Evolutionary conservation across 768 basidiomycete species (phyloP).

Genomic region (Calocybe cyanea): DNA sequence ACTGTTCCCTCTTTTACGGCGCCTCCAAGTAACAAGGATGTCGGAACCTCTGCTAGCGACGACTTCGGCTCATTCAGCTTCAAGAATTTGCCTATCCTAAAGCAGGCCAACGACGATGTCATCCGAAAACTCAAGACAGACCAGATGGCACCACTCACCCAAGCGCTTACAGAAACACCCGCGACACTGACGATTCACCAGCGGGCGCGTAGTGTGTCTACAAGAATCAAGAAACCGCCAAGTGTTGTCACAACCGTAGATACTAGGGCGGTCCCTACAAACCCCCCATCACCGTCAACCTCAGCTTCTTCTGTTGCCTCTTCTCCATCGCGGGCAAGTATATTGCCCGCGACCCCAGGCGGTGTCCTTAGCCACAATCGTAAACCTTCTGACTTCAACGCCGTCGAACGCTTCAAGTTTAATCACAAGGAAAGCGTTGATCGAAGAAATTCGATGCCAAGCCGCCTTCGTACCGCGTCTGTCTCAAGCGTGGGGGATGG

Average conservation of each 20-base stretch:
- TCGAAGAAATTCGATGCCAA: constrained; percentile 81
- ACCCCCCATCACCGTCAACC: constrained; percentile 88
- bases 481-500: constrained; percentile 79
- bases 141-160: constrained; percentile 73
- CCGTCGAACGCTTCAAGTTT: constrained; percentile 84
- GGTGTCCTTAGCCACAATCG: constrained; percentile 60
- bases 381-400: constrained; percentile 87
- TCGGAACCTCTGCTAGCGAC: constrained; percentile 61
- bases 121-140: constrained; percentile 94
- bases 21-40: constrained; percentile 34
- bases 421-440: constrained; percentile 75
- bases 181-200: constrained; percentile 38
- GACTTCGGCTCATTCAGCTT: constrained; percentile 98
- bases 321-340: constrained; percentile 74
- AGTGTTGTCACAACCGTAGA: constrained; percentile 72
- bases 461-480: constrained; percentile 82
- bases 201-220: constrained; percentile 79
- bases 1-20: constrained; percentile 42
- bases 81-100: constrained; percentile 93
- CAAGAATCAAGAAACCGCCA: constrained; percentile 76
- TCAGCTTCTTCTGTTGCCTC: constrained; percentile 91
- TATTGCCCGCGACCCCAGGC: constrained; percentile 70
- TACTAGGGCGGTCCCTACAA: constrained; percentile 57
- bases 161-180: constrained; percentile 64
- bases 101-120: constrained; percentile 98